These are phyloP conservation scores for Chenopodium formosanum DNA, from an alignment of 148 eudicot species.

Conservation along the genomic window DNA sequence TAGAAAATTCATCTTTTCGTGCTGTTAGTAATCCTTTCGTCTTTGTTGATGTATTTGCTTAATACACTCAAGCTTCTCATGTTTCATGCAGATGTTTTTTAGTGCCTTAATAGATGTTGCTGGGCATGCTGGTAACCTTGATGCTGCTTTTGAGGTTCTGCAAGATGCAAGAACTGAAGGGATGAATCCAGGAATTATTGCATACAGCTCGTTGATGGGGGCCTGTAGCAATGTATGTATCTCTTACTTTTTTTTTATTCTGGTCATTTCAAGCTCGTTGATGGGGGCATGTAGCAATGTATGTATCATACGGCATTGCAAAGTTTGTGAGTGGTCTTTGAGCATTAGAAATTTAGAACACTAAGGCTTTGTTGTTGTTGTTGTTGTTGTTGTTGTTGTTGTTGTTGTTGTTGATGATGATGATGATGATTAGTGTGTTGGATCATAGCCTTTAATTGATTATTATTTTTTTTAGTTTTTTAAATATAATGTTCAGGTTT, in stretches of 20 bases:
- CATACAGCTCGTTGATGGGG: conserved; percentile 97
- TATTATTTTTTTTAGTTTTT: too few relatives aligned
- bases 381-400: too few relatives aligned
- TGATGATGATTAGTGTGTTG: too few relatives aligned
- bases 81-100: conserved; percentile 71
- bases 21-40: too few relatives aligned
- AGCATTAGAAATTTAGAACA: neutral
- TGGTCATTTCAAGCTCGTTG: neutral
- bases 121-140: conserved; percentile 86
- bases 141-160: conserved; percentile 79
- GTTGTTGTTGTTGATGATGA: too few relatives aligned
- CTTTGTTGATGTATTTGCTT: neutral
- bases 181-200: conserved; percentile 61
- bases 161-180: conserved; percentile 64
- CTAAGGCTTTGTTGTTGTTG: neutral
- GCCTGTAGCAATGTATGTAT: conserved; percentile 88
- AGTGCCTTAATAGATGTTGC: conserved; percentile 96
- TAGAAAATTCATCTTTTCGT: too few relatives aligned
- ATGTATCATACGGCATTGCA: neutral
- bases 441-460: too few relatives aligned
- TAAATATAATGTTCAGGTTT: too few relatives aligned
- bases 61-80: conserved; percentile 12
- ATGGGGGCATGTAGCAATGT: too few relatives aligned
- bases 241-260: neutral
- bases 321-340: neutral